Evolutionary conservation across 176 grass and related monocot genomes (phyloP), one percentile per base, ranked within the genome.

Genomic region (Areca catechu): DNA sequence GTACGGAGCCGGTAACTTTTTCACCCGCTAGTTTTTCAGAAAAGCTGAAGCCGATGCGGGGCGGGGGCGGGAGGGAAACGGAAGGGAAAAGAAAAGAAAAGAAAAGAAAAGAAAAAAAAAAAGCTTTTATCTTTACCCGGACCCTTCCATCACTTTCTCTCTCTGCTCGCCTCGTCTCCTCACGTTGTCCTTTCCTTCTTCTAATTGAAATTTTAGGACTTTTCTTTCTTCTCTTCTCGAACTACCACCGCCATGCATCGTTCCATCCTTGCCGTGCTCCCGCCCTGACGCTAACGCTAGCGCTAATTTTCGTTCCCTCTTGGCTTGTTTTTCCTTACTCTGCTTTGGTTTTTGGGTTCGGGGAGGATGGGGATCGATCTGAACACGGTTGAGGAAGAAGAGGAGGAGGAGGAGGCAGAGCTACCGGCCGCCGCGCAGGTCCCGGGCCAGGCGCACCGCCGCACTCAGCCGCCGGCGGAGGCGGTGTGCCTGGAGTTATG

Each of bases 351-450:
- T n/a, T 49, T 17, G 24, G 16, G 24, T 50, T 51, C 48, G 43
- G 48, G 19, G 47, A 34, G 62, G 65, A 95, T 95, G 90, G 90
- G 82, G 43, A 95, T 95, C 72, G 90, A 95, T 95, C 72, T 95
- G 65, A 89, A 95, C 73, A 67, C 86, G 18, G 59, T 66, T 19
- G 83, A 91, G 22, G 77, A 61, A 53, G 85, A 82, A 56, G 83
- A 89, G 52, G 70, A 68, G 48, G 77, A 79, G 68, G 69, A 76
- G 71, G 65, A 74, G 16, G 65, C 17, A 56, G 54, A 20, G 27
- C 64, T 24, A 17, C 24, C 9, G 3, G 24, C 4, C 18, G 7
- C 7, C 7, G 0, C 3, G 24, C n/a, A 5, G 64, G 16, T 43
- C 4, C 43, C 50, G 19, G 12, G 19, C 10, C 66, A 14, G 17